Evolutionary conservation across 495 filamentous ascomycete genomes (phyloP), one percentile per base, ranked within the genome.

Genomic region (Talaromyces ruber): DNA sequence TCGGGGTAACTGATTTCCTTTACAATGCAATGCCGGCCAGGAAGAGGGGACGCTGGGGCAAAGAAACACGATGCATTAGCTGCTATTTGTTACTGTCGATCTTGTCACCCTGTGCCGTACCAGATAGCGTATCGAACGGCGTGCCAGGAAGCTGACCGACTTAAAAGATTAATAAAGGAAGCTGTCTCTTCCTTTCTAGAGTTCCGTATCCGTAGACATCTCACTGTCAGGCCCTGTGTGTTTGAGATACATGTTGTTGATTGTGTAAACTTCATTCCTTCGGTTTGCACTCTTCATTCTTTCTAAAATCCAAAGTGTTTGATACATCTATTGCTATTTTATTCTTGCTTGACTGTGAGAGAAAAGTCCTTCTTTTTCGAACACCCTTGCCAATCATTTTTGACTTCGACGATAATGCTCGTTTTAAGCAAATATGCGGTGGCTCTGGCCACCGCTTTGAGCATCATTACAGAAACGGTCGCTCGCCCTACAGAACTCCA

Each of bases 401-500:
- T 39, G 32, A 45, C 11, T 18, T 18, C 32, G 14, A 37, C 34
- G 43, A 59, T 16, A 16, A 59, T 59, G 57, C 24, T 59, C 24
- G 57, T 34, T 18, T 6, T 45, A 24, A 37, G 22, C 30, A 59
- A 59, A 7, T 59, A 16, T 9, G 57, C 57, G 2, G 30, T 59
- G 57, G 34, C 34, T 32, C 7, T 59, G 7, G 37, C 34, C 24
- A 34, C 34, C 14, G 57, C 34, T 26, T 24, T 59, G 57, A 59
- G 57, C 57, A 24, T 28, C 14, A 21, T 34, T 47, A 18, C 57
- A 47, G 8, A 34, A 59, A 26, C 57, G n/a, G 11, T 59, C 24
- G 57, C 57, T 59, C 32, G 32, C 24, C 57, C 57, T 25, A 59
- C 57, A 47, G 57, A 59, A n/a, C 34, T 59, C 2, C 60, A 62